phyloP scores from a whole-genome alignment of 2,329 filamentous ascomycete genomes.

The Aspergillus pseudotamarii region DNA sequence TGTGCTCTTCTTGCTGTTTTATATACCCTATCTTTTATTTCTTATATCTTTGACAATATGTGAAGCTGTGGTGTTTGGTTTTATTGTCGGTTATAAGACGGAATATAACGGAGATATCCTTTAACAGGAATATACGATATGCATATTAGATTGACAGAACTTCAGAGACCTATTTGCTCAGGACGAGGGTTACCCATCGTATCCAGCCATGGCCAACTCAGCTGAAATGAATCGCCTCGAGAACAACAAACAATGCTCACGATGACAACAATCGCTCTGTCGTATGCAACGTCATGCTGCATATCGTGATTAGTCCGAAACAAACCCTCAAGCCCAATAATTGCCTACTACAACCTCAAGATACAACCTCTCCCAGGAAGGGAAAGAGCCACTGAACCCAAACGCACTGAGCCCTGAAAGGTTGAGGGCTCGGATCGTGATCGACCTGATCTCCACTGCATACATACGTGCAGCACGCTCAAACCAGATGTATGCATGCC shows the following conservation, averaged over 20 bases:
- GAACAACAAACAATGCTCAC: not conserved
- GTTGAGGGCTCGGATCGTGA: slow-evolving; percentile 7
- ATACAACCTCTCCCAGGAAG: not conserved
- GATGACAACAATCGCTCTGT: not conserved
- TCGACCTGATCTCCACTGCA: slow-evolving; percentile 22
- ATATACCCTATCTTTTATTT: not conserved
- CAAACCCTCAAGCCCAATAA: not conserved
- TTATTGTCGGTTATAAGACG: not conserved
- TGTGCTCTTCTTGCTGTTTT: not conserved
- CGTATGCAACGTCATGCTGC: not conserved
- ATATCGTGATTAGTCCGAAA: not conserved
- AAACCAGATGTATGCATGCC: slow-evolving; percentile 5
- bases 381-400: not conserved
- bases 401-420: not conserved
- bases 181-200: not conserved
- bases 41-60: not conserved
- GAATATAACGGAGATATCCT: not conserved
- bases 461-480: slow-evolving; percentile 16
- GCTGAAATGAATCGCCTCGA: not conserved
- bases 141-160: not conserved
- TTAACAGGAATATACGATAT: not conserved
- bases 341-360: not conserved
- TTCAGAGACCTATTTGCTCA: not conserved
- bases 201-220: not conserved
- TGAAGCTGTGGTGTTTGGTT: not conserved